Percentiles rank a stretch among this genome's conserved stretches.
Evolutionary conservation across 2,329 filamentous ascomycete genomes (phyloP).

Genomic region (Apiospora marii): DNA sequence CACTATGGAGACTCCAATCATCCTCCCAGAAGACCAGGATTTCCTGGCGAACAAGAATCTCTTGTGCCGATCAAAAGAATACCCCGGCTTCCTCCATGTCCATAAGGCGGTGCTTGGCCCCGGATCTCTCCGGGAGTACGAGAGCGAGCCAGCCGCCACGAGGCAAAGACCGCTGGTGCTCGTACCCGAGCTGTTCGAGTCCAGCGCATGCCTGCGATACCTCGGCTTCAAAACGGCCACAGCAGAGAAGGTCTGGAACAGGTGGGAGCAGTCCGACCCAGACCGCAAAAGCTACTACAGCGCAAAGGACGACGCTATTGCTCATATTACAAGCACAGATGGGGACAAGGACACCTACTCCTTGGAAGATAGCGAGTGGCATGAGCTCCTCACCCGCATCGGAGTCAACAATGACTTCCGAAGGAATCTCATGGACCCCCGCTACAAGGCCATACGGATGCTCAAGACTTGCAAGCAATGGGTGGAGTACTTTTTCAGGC

Average conservation of each 20-base stretch:
- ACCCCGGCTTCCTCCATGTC: neutral
- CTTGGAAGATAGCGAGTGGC: neutral
- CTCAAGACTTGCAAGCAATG: neutral
- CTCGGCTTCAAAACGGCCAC: neutral
- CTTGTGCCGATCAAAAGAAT: neutral
- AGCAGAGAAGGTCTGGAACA: neutral
- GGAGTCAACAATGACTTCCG: neutral
- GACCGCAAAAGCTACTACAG: neutral
- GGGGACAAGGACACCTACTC: neutral
- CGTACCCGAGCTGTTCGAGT: slow-evolving; percentile 1
- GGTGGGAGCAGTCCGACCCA: neutral
- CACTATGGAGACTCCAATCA: neutral
- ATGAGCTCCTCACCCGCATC: neutral
- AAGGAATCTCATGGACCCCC: neutral
- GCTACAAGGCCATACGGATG: neutral
- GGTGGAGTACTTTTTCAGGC: neutral
- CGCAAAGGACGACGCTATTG: neutral
- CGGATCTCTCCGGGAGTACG: neutral
- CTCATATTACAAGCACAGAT: neutral
- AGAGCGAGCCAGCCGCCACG: neutral
- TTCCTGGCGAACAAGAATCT: neutral
- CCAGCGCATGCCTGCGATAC: slow-evolving; percentile 2
- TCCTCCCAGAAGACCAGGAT: neutral
- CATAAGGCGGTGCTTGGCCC: neutral
- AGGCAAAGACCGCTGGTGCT: neutral